phyloP scores from a whole-genome alignment of 257 asterid genomes.

The Solanum bulbocastanum region DNA sequence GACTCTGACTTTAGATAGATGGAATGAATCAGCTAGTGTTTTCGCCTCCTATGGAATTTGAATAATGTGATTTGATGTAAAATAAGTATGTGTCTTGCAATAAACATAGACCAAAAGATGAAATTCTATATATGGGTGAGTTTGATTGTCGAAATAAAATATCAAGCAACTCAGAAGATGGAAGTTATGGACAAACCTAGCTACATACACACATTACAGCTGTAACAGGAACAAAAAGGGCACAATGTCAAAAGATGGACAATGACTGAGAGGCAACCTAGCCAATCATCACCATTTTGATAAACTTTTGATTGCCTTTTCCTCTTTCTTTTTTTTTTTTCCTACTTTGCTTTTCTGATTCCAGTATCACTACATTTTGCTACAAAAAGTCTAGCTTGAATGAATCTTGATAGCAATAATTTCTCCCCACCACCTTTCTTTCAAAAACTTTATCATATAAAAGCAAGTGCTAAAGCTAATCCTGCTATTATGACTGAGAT shows the following conservation, averaged over 20 bases:
- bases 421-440: conserved; percentile 16
- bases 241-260: conserved; percentile 23
- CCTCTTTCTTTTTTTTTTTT: neutral
- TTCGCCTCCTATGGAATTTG: neutral
- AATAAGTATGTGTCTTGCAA: neutral
- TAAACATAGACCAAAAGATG: neutral
- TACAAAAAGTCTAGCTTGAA: conserved; percentile 19
- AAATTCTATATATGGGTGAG: neutral
- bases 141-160: neutral
- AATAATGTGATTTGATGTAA: neutral
- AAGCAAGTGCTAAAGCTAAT: conserved; percentile 1
- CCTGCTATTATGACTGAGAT: conserved; percentile 5
- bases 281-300: conserved; percentile 60
- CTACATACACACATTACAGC: conserved; percentile 24
- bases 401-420: conserved; percentile 10
- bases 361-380: conserved; percentile 4
- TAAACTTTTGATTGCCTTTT: conserved; percentile 24
- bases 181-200: neutral
- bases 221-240: conserved; percentile 16
- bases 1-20: neutral
- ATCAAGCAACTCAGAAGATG: neutral
- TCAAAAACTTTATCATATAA: conserved; percentile 30
- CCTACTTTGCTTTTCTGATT: conserved; percentile 4
- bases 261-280: conserved; percentile 9
- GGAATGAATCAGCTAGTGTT: neutral